Base-by-base conservation (phyloP, 495 filamentous ascomycete genomes). In the Penicillium coffeae region DNA sequence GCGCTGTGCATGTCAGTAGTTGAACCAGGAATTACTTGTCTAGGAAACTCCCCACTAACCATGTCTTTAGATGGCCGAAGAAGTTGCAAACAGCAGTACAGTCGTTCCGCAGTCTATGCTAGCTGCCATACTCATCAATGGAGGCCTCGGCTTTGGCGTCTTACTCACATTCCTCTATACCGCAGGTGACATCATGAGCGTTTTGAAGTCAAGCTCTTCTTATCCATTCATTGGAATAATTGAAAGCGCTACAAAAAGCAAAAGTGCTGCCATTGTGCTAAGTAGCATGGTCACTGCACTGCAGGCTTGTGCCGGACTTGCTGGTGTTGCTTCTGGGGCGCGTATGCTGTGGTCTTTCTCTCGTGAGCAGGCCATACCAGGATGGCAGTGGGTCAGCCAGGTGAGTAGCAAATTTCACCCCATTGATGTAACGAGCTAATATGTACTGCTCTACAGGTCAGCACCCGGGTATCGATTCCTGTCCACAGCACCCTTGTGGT, bases 321-420 rank as follows among this genome's bases (percentile, higher is more conserved):
- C 38, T 21, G 38, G 38, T 40, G 21, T 40, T 20, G 16, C 38
- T 19, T 40, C 38, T 20, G 38, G 38, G 7, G 18, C 15, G 8
- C 38, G 38, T 20, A 40, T 40, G 38, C 18, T 40, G 7, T 40
- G 38, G 38, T 16, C 38, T 8, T 40, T 40, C 38, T 40, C 38
- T 12, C 38, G 38, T 40, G 38, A 40, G 18, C n/a, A 21, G 18
- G 38, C 38, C 9, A 21, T 40, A 12, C 38, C 38, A 8, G 38
- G 38, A 20, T 40, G 38, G 38, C 15, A 40, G 13, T 40, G 38
- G 38, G 21, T 40, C 18, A 40, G 38, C 38, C 38, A 40, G 38
- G 38, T 40, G 21, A 14, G 14, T 4, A 8, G 9, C 36, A 15
- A 14, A 8, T 15, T 14, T 19, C 14, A 13, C 9, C 18, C 9